Evolutionary conservation across 306 rosid genomes (phyloP).

Genomic region (Malus fusca): DNA sequence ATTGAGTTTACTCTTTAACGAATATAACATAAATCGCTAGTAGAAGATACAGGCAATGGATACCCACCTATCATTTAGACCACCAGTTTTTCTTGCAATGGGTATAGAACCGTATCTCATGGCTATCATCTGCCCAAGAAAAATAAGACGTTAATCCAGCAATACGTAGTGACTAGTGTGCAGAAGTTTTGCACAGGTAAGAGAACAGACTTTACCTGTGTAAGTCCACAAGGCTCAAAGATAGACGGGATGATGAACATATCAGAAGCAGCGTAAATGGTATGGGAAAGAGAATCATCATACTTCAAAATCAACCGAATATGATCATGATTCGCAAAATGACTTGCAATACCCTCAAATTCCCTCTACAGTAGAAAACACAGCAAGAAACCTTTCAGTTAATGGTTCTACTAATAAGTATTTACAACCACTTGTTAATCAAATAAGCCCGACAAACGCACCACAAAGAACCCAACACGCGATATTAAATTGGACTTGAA

Average conservation of each 20-base stretch:
- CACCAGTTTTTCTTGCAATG: slow-evolving; percentile 89
- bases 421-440: not conserved
- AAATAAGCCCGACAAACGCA: not conserved
- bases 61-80: slow-evolving; percentile 84
- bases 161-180: not conserved
- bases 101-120: slow-evolving; percentile 95
- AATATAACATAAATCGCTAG: slow-evolving; percentile 1
- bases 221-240: slow-evolving; percentile 98
- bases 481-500: not conserved
- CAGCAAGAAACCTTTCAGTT: not conserved
- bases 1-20: not conserved
- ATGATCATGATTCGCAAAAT: slow-evolving; percentile 69
- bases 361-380: slow-evolving; percentile 54
- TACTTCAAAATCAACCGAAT: slow-evolving; percentile 72
- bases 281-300: slow-evolving; percentile 85
- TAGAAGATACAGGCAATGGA: not conserved
- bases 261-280: slow-evolving; percentile 84
- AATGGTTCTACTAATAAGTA: not conserved
- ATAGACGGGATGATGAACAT: slow-evolving; percentile 92
- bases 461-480: not conserved
- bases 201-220: slow-evolving; percentile 59
- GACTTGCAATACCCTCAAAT: slow-evolving; percentile 78
- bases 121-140: slow-evolving; percentile 73
- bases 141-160: not conserved
- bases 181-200: slow-evolving; percentile 7